A percentile compares a stretch with the other conserved stretches of the same genome.
Evolutionary conservation across 345 rosid genomes (phyloP).

Genomic region (Melaleuca quinquenervia): DNA sequence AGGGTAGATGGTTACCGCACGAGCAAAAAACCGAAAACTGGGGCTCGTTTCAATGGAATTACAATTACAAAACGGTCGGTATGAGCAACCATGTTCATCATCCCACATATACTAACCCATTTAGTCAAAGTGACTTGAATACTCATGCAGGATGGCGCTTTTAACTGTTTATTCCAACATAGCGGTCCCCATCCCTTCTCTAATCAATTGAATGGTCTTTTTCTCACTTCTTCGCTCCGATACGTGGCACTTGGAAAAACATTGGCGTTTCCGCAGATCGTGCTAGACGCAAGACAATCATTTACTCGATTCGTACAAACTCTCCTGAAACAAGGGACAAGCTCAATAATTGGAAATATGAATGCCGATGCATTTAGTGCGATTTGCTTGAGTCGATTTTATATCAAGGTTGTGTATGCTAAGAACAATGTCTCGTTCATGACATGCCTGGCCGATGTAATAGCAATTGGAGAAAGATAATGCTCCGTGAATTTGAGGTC

Average conservation of each 20-base stretch:
- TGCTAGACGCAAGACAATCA: neutral
- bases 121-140: neutral
- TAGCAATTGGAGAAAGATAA: neutral
- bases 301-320: neutral
- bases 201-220: neutral
- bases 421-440: too few relatives aligned
- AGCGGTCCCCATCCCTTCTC: neutral
- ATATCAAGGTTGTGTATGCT: too few relatives aligned
- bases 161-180: neutral
- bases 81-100: neutral
- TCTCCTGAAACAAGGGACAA: neutral
- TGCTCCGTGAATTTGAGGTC: neutral
- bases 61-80: neutral
- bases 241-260: neutral
- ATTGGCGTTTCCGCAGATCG: too few relatives aligned
- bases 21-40: too few relatives aligned
- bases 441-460: neutral
- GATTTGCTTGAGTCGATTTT: neutral
- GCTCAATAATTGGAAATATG: neutral
- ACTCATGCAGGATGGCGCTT: neutral
- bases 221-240: neutral
- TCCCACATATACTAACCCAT: neutral
- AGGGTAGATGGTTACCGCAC: too few relatives aligned
- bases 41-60: too few relatives aligned
- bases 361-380: neutral